Percentiles rank a stretch among this genome's conserved stretches.
These are phyloP conservation scores for Fonsecaea pugnacius DNA, from an alignment of 2,329 filamentous ascomycete species.

Conservation along the genomic window DNA sequence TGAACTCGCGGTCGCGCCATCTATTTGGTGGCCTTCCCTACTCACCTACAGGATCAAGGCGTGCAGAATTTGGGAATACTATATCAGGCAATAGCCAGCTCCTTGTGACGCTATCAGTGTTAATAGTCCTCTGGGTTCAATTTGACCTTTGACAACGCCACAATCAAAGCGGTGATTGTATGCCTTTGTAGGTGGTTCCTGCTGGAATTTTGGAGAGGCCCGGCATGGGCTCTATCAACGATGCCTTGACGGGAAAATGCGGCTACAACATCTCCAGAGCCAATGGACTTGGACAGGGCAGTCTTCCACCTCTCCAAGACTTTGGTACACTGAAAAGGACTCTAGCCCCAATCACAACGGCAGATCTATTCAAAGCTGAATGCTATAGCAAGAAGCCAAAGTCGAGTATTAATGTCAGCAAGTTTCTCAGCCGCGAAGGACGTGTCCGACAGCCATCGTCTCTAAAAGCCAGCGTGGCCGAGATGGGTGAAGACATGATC, in stretches of 20 bases:
- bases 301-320: neutral
- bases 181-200: neutral
- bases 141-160: neutral
- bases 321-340: neutral
- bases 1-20: neutral
- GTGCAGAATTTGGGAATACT: neutral
- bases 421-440: constrained; percentile 10
- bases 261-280: neutral
- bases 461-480: constrained; percentile 10
- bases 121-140: neutral
- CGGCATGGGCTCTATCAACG: neutral
- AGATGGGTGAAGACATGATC: constrained; percentile 9
- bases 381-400: neutral
- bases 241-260: neutral
- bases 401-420: neutral
- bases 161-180: neutral
- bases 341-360: neutral
- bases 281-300: neutral
- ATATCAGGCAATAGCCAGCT: too few relatives aligned
- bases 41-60: neutral
- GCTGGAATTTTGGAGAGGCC: neutral
- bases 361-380: neutral
- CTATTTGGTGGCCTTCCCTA: too few relatives aligned
- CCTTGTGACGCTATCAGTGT: too few relatives aligned
- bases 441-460: constrained; percentile 8